phyloP scores from a whole-genome alignment of 2,329 filamentous ascomycete genomes.

The Hypoxylon sp. region DNA sequence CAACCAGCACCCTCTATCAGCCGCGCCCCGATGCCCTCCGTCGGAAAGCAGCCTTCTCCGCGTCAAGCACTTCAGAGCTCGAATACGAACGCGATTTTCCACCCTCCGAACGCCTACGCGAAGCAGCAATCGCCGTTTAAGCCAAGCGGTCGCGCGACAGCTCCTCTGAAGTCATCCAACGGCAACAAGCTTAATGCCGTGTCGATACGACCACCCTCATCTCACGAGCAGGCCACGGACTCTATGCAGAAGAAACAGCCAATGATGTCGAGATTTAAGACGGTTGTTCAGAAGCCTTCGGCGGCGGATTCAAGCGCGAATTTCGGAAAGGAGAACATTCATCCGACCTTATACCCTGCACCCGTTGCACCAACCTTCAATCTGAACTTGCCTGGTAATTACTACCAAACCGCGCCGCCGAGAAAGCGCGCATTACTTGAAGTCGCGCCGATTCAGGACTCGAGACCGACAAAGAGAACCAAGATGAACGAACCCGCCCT shows the following conservation, averaged over 20 bases:
- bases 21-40: conserved; percentile 64
- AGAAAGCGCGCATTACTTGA: conserved; percentile 74
- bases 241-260: conserved; percentile 73
- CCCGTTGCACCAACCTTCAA: conserved; percentile 52
- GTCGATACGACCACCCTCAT: conserved; percentile 70
- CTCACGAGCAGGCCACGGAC: conserved; percentile 65
- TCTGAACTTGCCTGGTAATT: conserved; percentile 58
- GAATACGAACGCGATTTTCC: conserved; percentile 71
- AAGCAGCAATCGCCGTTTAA: conserved; percentile 75
- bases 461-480: conserved; percentile 70
- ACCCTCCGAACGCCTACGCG: conserved; percentile 63
- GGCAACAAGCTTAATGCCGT: conserved; percentile 72
- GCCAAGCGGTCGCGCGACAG: conserved; percentile 61
- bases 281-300: conserved; percentile 62
- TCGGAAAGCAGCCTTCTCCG: conserved; percentile 52
- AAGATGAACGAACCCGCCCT: conserved; percentile 66
- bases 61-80: conserved; percentile 58
- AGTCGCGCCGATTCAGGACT: conserved; percentile 75
- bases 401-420: conserved; percentile 58
- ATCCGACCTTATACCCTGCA: conserved; percentile 59
- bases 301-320: conserved; percentile 53
- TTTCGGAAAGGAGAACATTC: conserved; percentile 65
- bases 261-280: conserved; percentile 66
- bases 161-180: conserved; percentile 62
- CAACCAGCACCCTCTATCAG: conserved; percentile 59